Evolutionary conservation across 2,329 filamentous ascomycete species (phyloP).

Genomic region (Cordyceps farinosa): DNA sequence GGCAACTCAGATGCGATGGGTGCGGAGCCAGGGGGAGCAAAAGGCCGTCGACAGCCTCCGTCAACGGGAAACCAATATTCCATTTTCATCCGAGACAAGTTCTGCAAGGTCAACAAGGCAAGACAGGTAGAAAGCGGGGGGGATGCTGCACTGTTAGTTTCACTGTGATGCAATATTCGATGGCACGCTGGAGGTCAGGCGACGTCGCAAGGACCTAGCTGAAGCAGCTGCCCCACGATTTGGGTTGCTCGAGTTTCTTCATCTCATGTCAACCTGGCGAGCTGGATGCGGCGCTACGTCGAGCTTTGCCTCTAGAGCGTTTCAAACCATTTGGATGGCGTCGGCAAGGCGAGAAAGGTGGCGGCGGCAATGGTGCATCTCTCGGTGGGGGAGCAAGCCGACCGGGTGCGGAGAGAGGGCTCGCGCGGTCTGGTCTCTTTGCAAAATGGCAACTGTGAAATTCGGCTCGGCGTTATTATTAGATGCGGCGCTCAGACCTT

Average conservation of each 20-base stretch:
- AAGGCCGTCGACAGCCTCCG: background rate
- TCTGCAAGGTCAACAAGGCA: background rate
- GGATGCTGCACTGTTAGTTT: background rate
- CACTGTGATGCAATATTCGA: background rate
- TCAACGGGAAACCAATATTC: background rate
- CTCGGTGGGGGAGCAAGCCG: background rate
- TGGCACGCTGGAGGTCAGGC: background rate
- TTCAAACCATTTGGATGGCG: background rate
- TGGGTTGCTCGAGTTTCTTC: background rate
- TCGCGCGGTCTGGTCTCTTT: background rate
- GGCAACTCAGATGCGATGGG: background rate
- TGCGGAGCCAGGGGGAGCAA: background rate
- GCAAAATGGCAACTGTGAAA: background rate
- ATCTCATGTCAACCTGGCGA: background rate
- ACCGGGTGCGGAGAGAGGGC: background rate
- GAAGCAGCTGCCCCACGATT: background rate
- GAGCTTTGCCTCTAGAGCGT: slow-evolving; percentile 4
- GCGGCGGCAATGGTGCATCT: background rate
- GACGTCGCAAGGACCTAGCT: background rate
- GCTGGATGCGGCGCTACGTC: background rate
- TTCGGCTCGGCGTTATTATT: background rate
- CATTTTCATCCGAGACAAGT: background rate
- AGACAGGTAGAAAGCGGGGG: slow-evolving; percentile 2
- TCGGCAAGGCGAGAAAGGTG: background rate
- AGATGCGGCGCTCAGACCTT: background rate